Percentiles rank a stretch among this genome's conserved stretches.
Conservation (phyloP, 495 filamentous ascomycete genomes). For the Haplographium delicatum region DNA sequence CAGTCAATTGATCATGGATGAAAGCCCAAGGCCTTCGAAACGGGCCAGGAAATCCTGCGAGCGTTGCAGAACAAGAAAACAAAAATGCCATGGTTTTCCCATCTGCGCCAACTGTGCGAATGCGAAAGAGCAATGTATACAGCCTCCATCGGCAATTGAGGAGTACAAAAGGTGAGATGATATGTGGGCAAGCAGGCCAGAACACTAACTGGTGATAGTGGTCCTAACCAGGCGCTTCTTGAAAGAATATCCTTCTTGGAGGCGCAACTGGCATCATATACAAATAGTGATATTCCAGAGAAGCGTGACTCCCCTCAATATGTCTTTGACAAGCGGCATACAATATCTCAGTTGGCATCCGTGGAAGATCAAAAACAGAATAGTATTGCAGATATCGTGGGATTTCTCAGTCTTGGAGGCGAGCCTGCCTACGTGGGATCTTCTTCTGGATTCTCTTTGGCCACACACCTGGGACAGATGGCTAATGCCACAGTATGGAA, state of each 20-base stretch:
- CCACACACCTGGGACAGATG: conserved; percentile 47
- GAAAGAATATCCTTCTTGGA: conserved; percentile 44
- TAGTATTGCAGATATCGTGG: conserved; percentile 46
- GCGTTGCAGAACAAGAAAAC: conserved; percentile 47
- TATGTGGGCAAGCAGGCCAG: neutral
- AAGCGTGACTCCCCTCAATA: conserved; percentile 21
- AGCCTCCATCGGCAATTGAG: conserved; percentile 42
- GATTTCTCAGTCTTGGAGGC: conserved; percentile 46
- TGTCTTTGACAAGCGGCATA: conserved; percentile 28
- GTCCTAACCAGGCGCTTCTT: conserved; percentile 43
- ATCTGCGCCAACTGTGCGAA: conserved; percentile 47
- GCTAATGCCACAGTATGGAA: conserved; percentile 50
- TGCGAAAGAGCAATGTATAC: conserved; percentile 43
- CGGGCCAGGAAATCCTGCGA: conserved; percentile 47
- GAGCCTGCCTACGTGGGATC: conserved; percentile 49
- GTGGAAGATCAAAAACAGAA: conserved; percentile 28
- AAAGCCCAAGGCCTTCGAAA: conserved; percentile 36
- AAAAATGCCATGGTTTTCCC: conserved; percentile 38
- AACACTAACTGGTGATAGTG: conserved; percentile 15
- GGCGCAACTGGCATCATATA: conserved; percentile 29
- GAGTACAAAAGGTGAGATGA: conserved; percentile 37
- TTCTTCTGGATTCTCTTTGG: conserved; percentile 45
- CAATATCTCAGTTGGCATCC: conserved; percentile 23
- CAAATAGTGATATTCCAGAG: conserved; percentile 20
- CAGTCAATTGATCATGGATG: conserved; percentile 16